phyloP scores from a whole-genome alignment of 108 stramenopile genomes.

The Chaetoceros tenuissimus region DNA sequence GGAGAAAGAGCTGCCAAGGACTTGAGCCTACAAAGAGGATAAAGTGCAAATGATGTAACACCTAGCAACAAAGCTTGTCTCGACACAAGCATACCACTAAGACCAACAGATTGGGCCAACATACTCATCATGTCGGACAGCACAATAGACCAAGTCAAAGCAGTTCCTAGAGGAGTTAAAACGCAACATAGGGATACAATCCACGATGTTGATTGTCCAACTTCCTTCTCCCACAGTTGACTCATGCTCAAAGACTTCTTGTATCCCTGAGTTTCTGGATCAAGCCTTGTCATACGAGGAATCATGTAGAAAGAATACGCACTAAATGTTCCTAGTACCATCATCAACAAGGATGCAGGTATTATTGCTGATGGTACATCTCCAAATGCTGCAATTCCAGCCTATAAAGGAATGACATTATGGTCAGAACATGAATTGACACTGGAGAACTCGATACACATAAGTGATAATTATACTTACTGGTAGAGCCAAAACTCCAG shows the following conservation, averaged over 20 bases:
- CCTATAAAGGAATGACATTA: conserved; percentile 1
- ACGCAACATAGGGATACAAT: conserved; percentile 60
- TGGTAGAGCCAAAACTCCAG: conserved; percentile 78
- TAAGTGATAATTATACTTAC: too few species aligned
- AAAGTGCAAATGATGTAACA: conserved; percentile 40
- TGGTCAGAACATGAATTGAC: background rate
- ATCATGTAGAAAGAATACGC: conserved; percentile 84
- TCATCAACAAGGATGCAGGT: conserved; percentile 54
- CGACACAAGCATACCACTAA: conserved; percentile 23
- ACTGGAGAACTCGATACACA: too few species aligned
- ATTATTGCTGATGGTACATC: conserved; percentile 18
- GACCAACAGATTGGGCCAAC: conserved; percentile 30
- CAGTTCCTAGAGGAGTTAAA: conserved; percentile 66
- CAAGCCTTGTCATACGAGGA: conserved; percentile 41
- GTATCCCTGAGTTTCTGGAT: conserved; percentile 9
- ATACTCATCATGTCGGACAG: conserved; percentile 63
- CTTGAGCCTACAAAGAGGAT: conserved; percentile 60
- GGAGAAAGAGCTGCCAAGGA: conserved; percentile 59
- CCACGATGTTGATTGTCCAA: conserved; percentile 52
- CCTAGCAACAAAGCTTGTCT: conserved; percentile 43
- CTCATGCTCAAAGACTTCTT: conserved; percentile 35
- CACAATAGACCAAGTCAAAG: conserved; percentile 75
- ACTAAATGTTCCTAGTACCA: conserved; percentile 57
- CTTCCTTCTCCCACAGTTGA: conserved; percentile 78
- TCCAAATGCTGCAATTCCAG: background rate